Base-by-base conservation (phyloP, 2,329 filamentous ascomycete genomes). In the Emergomyces pasteurianus region DNA sequence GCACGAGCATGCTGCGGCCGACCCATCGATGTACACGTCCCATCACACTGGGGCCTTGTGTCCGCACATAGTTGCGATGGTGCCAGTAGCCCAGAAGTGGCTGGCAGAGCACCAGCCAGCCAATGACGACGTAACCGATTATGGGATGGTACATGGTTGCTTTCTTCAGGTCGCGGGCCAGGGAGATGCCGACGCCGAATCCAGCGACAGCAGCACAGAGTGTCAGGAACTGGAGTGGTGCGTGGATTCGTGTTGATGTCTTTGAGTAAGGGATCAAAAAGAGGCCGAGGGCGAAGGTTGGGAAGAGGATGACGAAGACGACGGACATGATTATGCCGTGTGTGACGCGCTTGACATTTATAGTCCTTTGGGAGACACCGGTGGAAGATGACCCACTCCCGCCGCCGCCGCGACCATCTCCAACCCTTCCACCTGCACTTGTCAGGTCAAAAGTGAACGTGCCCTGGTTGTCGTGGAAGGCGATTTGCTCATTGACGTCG, bases 81-180 rank as follows among this genome's bases (percentile, higher is more conserved):
- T 84, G 82, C 1, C 81, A 62, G 18, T 76, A 67, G 3, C 82
- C 82, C 40, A 82, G 71, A 2, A 78, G 67, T 0, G 81, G 82
- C 63, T 83, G 80, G 64, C 86, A 80, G 12, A 85, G 73, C 2
- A 88, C 75, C 1, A 88, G 68, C 6, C 74, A 64, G 0, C 71
- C 70, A 43, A 84, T 71, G 2, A 82, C 74, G 14, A 83, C 67
- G 7, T 81, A 75, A n/a, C 82, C 82, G 58, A 84, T 81, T 64
- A 82, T 75, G 1, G 79, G 73, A 63, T 84, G 82, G 52, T 78
- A 71, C 50, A 72, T 67, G 54, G 71, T 61, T 10, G 80, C 61
- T 61, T 76, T 59, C 14, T 66, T 64, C 26, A 76, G 64, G 16
- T 75, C 68, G 0, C 67, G 71, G 2, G 78, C 80, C 16, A 84